Conservation (phyloP, 2,329 filamentous ascomycete species). For the Lachnellula occidentalis region DNA sequence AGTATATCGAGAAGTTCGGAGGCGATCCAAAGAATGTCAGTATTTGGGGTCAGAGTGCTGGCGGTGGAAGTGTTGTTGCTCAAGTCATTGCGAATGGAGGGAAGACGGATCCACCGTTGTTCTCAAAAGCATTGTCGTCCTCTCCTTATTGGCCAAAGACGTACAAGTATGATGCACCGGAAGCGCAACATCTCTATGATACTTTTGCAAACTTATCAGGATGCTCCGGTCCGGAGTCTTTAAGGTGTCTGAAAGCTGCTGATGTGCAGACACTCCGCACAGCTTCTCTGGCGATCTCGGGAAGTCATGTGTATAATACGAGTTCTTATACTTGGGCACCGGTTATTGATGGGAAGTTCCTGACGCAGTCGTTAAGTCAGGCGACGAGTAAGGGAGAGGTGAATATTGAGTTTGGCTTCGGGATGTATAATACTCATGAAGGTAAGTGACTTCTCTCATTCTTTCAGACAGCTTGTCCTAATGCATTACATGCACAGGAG, state of each 20-base stretch:
- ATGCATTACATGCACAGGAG: slow-evolving; percentile 33
- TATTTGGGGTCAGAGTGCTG: slow-evolving; percentile 55
- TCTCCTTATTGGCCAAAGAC: slow-evolving; percentile 51
- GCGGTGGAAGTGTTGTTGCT: slow-evolving; percentile 47
- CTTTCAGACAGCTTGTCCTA: background rate
- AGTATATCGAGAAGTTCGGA: slow-evolving; percentile 54
- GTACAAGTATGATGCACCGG: slow-evolving; percentile 42
- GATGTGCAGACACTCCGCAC: slow-evolving; percentile 48
- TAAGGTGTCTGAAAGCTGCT: slow-evolving; percentile 49
- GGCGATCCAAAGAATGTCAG: slow-evolving; percentile 53
- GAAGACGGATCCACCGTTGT: slow-evolving; percentile 38
- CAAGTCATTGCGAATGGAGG: slow-evolving; percentile 45
- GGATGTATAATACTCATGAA: slow-evolving; percentile 59
- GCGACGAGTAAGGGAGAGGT: slow-evolving; percentile 35
- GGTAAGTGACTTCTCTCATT: slow-evolving; percentile 5
- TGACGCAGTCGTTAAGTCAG: slow-evolving; percentile 41
- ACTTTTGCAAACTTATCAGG: slow-evolving; percentile 38
- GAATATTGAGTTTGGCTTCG: slow-evolving; percentile 42
- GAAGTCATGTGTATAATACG: slow-evolving; percentile 47
- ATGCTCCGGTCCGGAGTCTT: slow-evolving; percentile 38
- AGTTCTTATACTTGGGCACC: slow-evolving; percentile 55
- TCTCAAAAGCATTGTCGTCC: slow-evolving; percentile 45
- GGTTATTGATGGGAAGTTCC: slow-evolving; percentile 51
- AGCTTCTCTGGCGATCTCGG: slow-evolving; percentile 45
- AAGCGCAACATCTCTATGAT: slow-evolving; percentile 42